Conservation (phyloP, 2,329 filamentous ascomycete species). For the Bertia moriformis region DNA sequence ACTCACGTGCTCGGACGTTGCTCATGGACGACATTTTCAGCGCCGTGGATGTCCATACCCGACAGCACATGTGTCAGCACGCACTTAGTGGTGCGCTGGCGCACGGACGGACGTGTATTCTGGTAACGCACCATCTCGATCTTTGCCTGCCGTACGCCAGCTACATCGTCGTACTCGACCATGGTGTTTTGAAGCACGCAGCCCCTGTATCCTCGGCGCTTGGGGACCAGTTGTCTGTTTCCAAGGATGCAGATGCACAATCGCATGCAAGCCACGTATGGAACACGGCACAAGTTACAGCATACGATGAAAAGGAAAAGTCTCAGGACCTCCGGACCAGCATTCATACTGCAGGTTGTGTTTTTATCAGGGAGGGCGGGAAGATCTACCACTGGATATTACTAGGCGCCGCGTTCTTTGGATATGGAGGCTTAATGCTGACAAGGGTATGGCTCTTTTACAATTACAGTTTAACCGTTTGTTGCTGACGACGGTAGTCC, state of each 20-base stretch:
- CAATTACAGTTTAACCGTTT: no score
- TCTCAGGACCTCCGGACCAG: conserved; percentile 38
- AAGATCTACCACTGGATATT: no score
- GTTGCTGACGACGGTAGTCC: no score
- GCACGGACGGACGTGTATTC: conserved; percentile 9
- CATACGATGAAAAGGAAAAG: conserved; percentile 10
- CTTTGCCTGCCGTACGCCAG: conserved; percentile 49
- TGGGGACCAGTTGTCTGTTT: conserved; percentile 77
- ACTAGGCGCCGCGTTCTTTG: no score
- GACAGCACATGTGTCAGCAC: conserved; percentile 7
- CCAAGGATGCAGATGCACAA: conserved; percentile 47
- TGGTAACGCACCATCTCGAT: conserved; percentile 48
- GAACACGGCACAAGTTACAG: no score
- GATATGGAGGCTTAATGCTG: no score
- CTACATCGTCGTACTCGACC: conserved; percentile 67
- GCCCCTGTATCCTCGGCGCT: conserved; percentile 67
- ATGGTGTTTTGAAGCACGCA: no score
- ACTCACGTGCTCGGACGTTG: conserved; percentile 15
- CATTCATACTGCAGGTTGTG: no score
- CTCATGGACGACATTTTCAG: conserved; percentile 13
- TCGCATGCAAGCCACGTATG: no score
- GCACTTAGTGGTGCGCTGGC: background rate
- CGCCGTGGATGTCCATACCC: conserved; percentile 13
- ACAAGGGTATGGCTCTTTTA: no score
- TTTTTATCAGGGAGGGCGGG: no score